phyloP scores from a whole-genome alignment of 2,329 filamentous ascomycete genomes.

The Emmonsiellopsis sp. region DNA sequence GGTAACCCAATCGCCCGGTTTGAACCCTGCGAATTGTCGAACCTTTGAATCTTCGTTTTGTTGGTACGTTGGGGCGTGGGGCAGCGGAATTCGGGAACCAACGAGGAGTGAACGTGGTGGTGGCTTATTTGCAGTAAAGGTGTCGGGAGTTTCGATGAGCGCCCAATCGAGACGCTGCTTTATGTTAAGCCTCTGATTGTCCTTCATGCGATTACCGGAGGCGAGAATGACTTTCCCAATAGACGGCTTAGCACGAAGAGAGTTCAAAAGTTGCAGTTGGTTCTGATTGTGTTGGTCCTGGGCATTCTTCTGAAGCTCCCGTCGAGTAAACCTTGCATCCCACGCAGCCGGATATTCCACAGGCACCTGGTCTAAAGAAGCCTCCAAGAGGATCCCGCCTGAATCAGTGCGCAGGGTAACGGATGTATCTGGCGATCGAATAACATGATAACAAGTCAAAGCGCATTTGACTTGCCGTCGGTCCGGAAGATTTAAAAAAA shows the following conservation, averaged over 20 bases:
- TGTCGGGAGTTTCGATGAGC: neutral
- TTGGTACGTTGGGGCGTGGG: neutral
- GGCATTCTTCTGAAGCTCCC: no score
- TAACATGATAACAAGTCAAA: constrained; percentile 6
- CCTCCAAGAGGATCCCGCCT: neutral
- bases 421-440: neutral
- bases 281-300: no score
- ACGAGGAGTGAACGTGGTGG: neutral
- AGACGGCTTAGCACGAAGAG: neutral
- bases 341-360: constrained; percentile 3
- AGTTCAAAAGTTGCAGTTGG: no score
- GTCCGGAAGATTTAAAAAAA: constrained; percentile 2
- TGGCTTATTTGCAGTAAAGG: neutral
- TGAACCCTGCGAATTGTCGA: neutral
- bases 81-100: neutral
- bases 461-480: neutral
- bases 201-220: neutral
- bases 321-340: neutral
- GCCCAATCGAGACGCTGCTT: neutral
- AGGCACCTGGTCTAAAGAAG: neutral
- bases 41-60: neutral
- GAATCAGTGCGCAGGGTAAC: neutral
- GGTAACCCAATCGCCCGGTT: neutral
- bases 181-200: neutral
- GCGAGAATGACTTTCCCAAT: neutral